phyloP scores from a whole-genome alignment of 495 filamentous ascomycete genomes.

The Opeltia flavorubescens region DNA sequence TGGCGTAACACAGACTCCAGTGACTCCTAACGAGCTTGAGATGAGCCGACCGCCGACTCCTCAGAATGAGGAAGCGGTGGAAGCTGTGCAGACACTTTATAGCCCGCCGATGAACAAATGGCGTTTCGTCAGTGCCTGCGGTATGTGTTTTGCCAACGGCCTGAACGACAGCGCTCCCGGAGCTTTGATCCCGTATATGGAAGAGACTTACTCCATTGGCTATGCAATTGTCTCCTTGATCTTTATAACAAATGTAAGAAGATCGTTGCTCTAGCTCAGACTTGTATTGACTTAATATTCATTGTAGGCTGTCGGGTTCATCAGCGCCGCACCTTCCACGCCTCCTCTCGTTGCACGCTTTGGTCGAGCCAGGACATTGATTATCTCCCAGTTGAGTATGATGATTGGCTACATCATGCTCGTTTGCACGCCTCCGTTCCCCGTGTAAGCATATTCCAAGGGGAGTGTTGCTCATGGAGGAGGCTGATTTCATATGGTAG shows the following conservation, averaged over 20 bases:
- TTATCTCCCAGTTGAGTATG: slow-evolving; percentile 34
- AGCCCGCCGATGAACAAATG: slow-evolving; percentile 38
- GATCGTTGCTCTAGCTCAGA: no score
- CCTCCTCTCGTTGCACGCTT: slow-evolving; percentile 37
- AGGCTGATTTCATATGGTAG: no score
- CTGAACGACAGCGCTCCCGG: slow-evolving; percentile 53
- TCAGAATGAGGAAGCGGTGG: slow-evolving; percentile 20
- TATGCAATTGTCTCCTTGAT: slow-evolving; percentile 66
- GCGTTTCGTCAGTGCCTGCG: slow-evolving; percentile 22
- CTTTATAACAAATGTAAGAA: slow-evolving; percentile 65
- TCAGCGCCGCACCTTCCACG: slow-evolving; percentile 52
- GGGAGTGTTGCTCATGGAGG: no score
- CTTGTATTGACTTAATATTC: no score
- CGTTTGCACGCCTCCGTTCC: slow-evolving; percentile 52
- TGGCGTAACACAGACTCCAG: slow-evolving; percentile 22
- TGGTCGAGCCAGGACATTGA: slow-evolving; percentile 48
- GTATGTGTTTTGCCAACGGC: slow-evolving; percentile 40
- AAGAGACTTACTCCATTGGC: slow-evolving; percentile 53
- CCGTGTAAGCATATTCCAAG: no score
- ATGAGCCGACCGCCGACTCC: slow-evolving; percentile 34
- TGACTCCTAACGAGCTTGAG: slow-evolving; percentile 36
- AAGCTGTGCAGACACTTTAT: slow-evolving; percentile 33
- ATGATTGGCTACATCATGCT: slow-evolving; percentile 49
- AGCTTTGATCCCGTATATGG: slow-evolving; percentile 63
- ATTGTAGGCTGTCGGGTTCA: slow-evolving; percentile 69